Conservation (phyloP, 1,284 basidiomycete genomes). For the Megacollybia platyphylla region DNA sequence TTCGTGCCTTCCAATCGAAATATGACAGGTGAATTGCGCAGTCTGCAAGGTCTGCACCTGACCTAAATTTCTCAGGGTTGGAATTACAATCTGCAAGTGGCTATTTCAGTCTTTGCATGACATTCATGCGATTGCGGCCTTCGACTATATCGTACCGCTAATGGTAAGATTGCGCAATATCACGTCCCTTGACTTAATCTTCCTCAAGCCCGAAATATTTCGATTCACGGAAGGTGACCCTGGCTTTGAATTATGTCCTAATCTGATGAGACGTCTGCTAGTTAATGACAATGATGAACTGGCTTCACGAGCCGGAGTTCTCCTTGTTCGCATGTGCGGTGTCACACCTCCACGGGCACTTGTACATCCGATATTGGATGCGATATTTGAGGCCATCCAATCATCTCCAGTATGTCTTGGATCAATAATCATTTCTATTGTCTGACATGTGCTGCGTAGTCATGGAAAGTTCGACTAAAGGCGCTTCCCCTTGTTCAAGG, state of each 20-base stretch:
- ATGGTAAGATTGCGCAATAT: constrained; percentile 32
- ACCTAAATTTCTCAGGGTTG: constrained; percentile 28
- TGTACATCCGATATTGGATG: constrained; percentile 45
- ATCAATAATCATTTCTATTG: neutral
- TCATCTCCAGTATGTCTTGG: constrained; percentile 42
- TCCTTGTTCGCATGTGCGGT: constrained; percentile 65
- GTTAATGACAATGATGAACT: constrained; percentile 64
- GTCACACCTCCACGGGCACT: constrained; percentile 50
- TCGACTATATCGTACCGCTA: constrained; percentile 72
- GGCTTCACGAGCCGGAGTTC: constrained; percentile 38
- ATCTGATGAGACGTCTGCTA: constrained; percentile 11
- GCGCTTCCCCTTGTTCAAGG: constrained; percentile 71
- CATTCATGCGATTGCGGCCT: constrained; percentile 59
- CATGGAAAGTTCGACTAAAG: constrained; percentile 61
- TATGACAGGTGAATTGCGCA: constrained; percentile 51
- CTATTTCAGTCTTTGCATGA: constrained; percentile 63
- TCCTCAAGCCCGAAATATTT: constrained; percentile 51
- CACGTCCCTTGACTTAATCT: constrained; percentile 2
- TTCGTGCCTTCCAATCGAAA: constrained; percentile 66
- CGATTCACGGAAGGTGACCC: constrained; percentile 54
- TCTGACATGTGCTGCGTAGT: constrained; percentile 23
- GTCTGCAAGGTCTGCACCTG: neutral
- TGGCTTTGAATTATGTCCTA: neutral
- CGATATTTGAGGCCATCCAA: constrained; percentile 55
- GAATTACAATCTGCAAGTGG: constrained; percentile 63